These are phyloP conservation scores for Penicillium sclerotiorum DNA, from an alignment of 2,329 filamentous ascomycete species.

Conservation along the genomic window DNA sequence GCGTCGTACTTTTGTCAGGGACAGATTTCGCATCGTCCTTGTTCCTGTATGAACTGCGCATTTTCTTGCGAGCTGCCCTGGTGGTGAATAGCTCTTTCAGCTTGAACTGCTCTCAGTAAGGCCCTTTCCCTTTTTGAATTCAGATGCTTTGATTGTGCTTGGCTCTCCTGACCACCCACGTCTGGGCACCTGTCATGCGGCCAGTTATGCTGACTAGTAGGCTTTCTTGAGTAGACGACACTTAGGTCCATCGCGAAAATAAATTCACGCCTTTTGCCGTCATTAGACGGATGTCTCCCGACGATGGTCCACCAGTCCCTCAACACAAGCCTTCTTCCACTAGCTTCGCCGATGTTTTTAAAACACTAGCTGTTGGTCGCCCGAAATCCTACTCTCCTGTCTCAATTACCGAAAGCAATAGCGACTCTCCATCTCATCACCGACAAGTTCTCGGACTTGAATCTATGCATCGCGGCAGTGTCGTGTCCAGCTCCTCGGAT, in stretches of 20 bases:
- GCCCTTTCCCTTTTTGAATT: not conserved
- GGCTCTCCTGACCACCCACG: slow-evolving; percentile 2
- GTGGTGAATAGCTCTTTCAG: slow-evolving; percentile 8
- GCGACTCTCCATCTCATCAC: slow-evolving; percentile 34
- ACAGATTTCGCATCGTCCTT: slow-evolving; percentile 7
- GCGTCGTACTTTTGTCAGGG: slow-evolving; percentile 16
- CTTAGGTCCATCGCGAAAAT: not conserved
- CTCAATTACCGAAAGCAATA: slow-evolving; percentile 33
- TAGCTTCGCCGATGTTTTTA: slow-evolving; percentile 47
- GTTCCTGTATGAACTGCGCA: slow-evolving; percentile 17
- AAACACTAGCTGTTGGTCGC: slow-evolving; percentile 43
- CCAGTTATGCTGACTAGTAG: slow-evolving; percentile 16
- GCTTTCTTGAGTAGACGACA: slow-evolving; percentile 1
- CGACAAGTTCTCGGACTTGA: slow-evolving; percentile 40
- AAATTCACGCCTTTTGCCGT: slow-evolving; percentile 15
- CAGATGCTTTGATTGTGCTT: not conserved
- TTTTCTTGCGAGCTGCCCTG: slow-evolving; percentile 11
- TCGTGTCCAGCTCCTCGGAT: slow-evolving; percentile 43
- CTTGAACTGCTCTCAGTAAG: slow-evolving; percentile 10
- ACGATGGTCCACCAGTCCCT: slow-evolving; percentile 42
- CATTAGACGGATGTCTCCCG: slow-evolving; percentile 44
- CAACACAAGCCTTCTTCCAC: slow-evolving; percentile 41
- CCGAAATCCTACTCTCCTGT: slow-evolving; percentile 43
- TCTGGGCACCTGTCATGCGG: slow-evolving; percentile 11
- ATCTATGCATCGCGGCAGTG: slow-evolving; percentile 46